These are phyloP conservation scores for Cercospora beticola DNA, from an alignment of 2,329 filamentous ascomycete genomes.

Conservation along the genomic window DNA sequence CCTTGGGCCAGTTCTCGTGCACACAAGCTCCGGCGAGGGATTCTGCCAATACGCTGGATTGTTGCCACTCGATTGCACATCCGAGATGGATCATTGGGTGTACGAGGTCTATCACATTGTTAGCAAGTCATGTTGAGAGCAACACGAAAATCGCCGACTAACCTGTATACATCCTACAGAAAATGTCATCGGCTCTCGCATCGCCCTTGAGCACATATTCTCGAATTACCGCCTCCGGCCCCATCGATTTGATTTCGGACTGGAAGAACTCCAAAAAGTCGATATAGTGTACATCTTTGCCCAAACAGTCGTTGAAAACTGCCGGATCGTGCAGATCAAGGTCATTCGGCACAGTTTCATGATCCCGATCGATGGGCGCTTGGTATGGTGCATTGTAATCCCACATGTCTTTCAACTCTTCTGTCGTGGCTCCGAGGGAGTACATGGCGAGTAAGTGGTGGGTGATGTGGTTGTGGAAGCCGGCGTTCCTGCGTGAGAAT, in stretches of 20 bases:
- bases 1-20: conserved; percentile 8
- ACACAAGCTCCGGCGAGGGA: conserved; percentile 8
- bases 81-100: conserved; percentile 13
- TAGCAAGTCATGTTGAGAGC: not conserved
- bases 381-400: conserved; percentile 11
- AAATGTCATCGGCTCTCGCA: not conserved
- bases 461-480: conserved; percentile 8
- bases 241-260: not conserved
- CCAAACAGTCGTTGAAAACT: not conserved
- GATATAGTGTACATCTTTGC: not conserved
- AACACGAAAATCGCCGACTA: not conserved
- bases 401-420: conserved; percentile 9
- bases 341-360: not conserved
- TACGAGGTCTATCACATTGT: not conserved
- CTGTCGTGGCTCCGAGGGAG: not conserved
- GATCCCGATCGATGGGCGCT: conserved; percentile 7
- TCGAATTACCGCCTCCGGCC: not conserved
- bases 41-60: conserved; percentile 6
- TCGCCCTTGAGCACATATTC: conserved; percentile 11
- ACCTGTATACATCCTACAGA: not conserved
- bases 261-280: conserved; percentile 7
- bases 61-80: conserved; percentile 4
- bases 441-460: conserved; percentile 10
- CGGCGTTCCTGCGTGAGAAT: not conserved
- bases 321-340: not conserved